Conservation (phyloP, 2,329 filamentous ascomycete species). For the Trichoderma pleuroti region DNA sequence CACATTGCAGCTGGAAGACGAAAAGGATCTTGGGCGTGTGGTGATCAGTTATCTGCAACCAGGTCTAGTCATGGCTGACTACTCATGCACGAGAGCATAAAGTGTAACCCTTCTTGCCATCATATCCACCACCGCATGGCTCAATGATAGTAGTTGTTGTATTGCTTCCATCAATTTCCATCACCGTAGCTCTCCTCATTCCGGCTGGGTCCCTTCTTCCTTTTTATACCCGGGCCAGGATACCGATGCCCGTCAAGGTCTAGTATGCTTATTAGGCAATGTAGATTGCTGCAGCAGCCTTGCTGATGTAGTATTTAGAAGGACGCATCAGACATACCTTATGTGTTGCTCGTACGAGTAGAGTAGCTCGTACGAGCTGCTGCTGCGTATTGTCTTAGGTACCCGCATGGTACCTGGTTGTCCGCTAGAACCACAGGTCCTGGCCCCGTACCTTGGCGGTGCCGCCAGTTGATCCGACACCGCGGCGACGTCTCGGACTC, state of each 20-base stretch:
- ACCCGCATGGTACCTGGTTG: background rate
- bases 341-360: background rate
- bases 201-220: background rate
- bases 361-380: background rate
- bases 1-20: background rate
- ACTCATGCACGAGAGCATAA: background rate
- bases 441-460: background rate
- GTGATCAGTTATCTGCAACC: background rate
- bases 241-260: background rate
- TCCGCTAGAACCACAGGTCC: background rate
- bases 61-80: background rate
- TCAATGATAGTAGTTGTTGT: background rate
- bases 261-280: no score
- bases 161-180: background rate
- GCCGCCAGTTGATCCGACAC: background rate
- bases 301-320: background rate
- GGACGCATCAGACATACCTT: background rate
- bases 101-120: background rate
- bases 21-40: background rate
- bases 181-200: background rate
- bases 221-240: background rate
- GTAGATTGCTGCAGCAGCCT: background rate
- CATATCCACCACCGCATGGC: background rate
- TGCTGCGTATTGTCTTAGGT: background rate
- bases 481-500: background rate